Evolutionary conservation across 495 filamentous ascomycete genomes (phyloP), one percentile per base, ranked within the genome.

Genomic region (Entonaema liquescens): DNA sequence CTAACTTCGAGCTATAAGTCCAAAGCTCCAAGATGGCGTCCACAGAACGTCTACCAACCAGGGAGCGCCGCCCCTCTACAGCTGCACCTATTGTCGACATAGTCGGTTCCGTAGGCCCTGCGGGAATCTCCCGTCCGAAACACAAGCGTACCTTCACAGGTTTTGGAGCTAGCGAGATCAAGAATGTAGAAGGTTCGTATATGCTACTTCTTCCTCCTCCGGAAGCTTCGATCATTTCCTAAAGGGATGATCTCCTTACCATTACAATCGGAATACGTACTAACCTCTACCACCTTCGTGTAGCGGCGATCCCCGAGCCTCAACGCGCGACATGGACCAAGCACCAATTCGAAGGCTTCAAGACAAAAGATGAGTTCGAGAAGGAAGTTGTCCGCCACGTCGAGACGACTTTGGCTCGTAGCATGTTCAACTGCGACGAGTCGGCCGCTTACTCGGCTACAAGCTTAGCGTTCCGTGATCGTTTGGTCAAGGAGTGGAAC

Each of bases 391-490:
- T 99, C 57, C 91, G 90, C 50, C 95, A 99, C 84, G 90, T 99
- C 75, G 96, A 99, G 79, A 98, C 96, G 3, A 97, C 95, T 2
- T 86, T 99, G 62, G 95, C 96, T 68, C 93, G 95, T 15, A 97
- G 93, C 70, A 88, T 99, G 77, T 99, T 92, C 87, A 99, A 99
- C 81, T 98, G 96, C 83, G 95, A 99, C 84, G 96, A 99, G 79
- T 76, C 88, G 77, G 96, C 94, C 50, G 93, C 95, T 12, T 99
- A 99, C 80, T 89, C 92, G 13, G 96, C 95, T 52, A 91, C 93
- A 36, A 90, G 92, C 57, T 85, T 99, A 60, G 96, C 95, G 25
- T 92, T 99, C 79, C 87, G 96, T 72, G 95, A 99, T 79, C 89
- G 93, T 33, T 84, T 99, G 71, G 90, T 98, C 73, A 92, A 95